Conservation (phyloP, 495 filamentous ascomycete species). For the Penicillium coprophilum region DNA sequence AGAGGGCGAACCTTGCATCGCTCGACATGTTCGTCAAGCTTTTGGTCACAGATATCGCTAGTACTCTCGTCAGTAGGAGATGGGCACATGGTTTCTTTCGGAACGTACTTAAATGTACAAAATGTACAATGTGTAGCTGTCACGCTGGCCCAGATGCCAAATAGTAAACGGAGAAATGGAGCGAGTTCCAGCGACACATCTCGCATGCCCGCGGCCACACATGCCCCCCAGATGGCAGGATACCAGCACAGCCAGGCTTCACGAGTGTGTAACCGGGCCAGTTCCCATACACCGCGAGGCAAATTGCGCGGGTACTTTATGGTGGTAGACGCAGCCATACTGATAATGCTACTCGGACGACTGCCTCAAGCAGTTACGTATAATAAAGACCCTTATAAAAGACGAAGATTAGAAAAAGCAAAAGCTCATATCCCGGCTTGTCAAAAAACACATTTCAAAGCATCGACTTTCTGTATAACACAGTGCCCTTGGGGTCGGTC, state of each 20-base stretch:
- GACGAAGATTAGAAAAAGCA: too few relatives aligned
- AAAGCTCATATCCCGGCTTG: too few relatives aligned
- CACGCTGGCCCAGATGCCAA: not conserved
- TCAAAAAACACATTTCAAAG: too few relatives aligned
- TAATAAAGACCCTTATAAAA: too few relatives aligned
- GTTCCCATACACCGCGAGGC: not conserved
- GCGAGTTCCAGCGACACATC: not conserved
- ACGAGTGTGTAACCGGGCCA: not conserved
- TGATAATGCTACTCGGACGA: too few relatives aligned
- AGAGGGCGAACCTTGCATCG: not conserved
- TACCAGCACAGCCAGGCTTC: not conserved
- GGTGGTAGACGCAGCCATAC: too few relatives aligned
- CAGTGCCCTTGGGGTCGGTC: too few relatives aligned
- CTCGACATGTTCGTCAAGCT: not conserved
- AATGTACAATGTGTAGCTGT: not conserved
- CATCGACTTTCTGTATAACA: too few relatives aligned
- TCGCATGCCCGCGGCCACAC: not conserved
- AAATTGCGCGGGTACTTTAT: too few relatives aligned
- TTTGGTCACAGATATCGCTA: not conserved
- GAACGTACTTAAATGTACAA: not conserved
- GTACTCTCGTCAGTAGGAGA: not conserved
- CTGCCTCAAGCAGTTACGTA: too few relatives aligned
- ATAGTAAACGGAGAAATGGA: not conserved
- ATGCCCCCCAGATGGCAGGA: not conserved
- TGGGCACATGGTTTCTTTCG: not conserved